phyloP scores from a whole-genome alignment of 78 protist genomes.

The Protostelium mycophagum region DNA sequence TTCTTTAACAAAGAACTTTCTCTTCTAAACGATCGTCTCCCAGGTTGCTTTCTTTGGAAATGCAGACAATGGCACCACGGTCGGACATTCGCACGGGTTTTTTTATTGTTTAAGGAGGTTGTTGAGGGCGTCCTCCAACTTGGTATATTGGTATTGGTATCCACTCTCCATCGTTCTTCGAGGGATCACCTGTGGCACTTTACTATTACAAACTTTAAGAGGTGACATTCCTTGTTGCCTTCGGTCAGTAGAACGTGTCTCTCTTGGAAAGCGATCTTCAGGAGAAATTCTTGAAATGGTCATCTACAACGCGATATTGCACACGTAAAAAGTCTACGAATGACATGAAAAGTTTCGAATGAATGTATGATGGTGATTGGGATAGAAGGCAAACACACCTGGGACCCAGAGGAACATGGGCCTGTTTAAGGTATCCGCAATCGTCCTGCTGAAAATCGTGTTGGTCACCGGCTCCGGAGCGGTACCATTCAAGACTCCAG shows the following conservation, averaged over 20 bases:
- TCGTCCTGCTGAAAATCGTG: neutral
- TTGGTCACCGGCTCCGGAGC: neutral
- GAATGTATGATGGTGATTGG: no score
- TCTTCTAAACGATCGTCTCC: no score
- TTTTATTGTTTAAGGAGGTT: conserved; percentile 49
- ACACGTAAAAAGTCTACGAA: neutral
- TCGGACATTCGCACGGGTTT: no score
- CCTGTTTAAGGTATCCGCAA: neutral
- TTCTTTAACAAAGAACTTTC: no score
- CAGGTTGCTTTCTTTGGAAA: no score
- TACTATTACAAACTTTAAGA: neutral
- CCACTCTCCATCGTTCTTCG: neutral
- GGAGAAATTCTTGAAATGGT: neutral
- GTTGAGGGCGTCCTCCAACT: neutral
- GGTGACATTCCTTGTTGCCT: neutral
- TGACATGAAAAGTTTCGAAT: neutral
- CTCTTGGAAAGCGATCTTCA: neutral
- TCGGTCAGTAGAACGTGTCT: neutral
- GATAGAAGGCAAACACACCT: neutral
- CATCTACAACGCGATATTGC: neutral
- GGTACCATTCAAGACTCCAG: neutral
- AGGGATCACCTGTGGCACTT: neutral
- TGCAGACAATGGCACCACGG: no score
- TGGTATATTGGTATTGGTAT: neutral
- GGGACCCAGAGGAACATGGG: neutral